Evolutionary conservation across 2,329 filamentous ascomycete species (phyloP).

Genomic region (Zymoseptoria passerinii): DNA sequence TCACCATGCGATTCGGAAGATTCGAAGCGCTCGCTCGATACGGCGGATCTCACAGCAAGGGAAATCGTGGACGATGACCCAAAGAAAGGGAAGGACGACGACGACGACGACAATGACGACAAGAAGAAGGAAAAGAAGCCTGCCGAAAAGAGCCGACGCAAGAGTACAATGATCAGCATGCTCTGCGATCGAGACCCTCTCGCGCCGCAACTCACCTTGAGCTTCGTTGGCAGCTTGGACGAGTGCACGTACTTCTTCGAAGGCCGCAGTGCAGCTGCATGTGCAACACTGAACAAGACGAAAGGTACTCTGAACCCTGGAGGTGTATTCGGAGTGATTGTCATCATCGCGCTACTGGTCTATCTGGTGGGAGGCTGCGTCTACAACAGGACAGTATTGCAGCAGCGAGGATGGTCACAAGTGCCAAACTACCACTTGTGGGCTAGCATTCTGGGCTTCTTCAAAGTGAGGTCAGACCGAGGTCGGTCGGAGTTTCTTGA

Average conservation of each 20-base stretch:
- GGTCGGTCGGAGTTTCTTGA: neutral
- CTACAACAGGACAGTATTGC: constrained; percentile 89
- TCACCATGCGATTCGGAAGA: constrained; percentile 37
- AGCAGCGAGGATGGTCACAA: constrained; percentile 91
- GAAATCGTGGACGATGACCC: constrained; percentile 35
- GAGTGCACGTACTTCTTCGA: constrained; percentile 96
- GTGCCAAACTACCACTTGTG: constrained; percentile 90
- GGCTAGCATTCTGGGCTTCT: constrained; percentile 76
- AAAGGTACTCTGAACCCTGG: constrained; percentile 53
- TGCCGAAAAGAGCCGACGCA: constrained; percentile 56
- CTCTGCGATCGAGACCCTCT: constrained; percentile 80
- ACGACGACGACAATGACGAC: constrained; percentile 22
- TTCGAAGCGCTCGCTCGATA: constrained; percentile 20
- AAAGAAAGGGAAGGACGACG: constrained; percentile 25
- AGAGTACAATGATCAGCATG: constrained; percentile 83
- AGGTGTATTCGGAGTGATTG: constrained; percentile 82
- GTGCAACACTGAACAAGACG: constrained; percentile 57
- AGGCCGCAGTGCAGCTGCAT: constrained; percentile 75
- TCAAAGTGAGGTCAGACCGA: constrained; percentile 52
- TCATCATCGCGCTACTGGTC: constrained; percentile 66
- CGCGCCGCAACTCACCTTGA: constrained; percentile 58
- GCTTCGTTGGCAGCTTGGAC: constrained; percentile 75
- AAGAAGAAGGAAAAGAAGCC: constrained; percentile 19
- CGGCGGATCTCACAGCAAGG: constrained; percentile 23
- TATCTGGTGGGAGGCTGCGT: constrained; percentile 90